These are phyloP conservation scores for Diaporthe capsici DNA, from an alignment of 2,329 filamentous ascomycete species.

Conservation along the genomic window DNA sequence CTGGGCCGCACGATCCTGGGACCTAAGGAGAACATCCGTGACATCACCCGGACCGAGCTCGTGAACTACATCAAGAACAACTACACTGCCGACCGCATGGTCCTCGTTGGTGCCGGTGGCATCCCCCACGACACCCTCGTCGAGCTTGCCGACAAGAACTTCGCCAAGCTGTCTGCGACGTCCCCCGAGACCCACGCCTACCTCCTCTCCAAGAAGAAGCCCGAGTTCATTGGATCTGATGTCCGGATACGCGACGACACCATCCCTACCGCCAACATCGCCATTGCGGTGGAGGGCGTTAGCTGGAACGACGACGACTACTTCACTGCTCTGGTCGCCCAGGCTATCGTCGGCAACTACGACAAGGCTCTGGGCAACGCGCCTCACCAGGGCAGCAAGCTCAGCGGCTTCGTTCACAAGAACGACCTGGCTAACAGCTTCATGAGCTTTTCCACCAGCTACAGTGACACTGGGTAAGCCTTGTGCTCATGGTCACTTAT, in stretches of 20 bases:
- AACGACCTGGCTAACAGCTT: conserved; percentile 98
- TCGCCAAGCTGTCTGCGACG: conserved; percentile 82
- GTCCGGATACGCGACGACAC: conserved; percentile 96
- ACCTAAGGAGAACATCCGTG: conserved; percentile 97
- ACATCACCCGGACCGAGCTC: conserved; percentile 92
- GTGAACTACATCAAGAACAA: conserved; percentile 98
- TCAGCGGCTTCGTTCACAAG: conserved; percentile 94
- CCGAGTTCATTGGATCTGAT: conserved; percentile 97
- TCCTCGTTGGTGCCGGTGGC: conserved; percentile 94
- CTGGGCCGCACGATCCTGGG: conserved; percentile 98
- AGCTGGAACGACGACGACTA: conserved; percentile 99
- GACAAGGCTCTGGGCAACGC: conserved; percentile 99
- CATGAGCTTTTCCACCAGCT: conserved; percentile 99
- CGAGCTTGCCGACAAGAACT: conserved; percentile 96
- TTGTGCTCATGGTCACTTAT: conserved; percentile 38
- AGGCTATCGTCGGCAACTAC: conserved; percentile 99
- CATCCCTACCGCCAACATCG: conserved; percentile 96
- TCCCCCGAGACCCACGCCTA: conserved; percentile 82
- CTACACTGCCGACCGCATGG: conserved; percentile 99
- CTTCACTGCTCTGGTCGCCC: conserved; percentile 96
- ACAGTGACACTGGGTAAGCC: conserved; percentile 97
- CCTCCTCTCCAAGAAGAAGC: conserved; percentile 85
- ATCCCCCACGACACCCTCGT: conserved; percentile 95
- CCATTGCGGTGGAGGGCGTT: conserved; percentile 98
- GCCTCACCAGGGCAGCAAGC: conserved; percentile 97